Percentiles rank a stretch among this genome's conserved stretches.
Evolutionary conservation across 2,329 filamentous ascomycete species (phyloP).

Genomic region (Epichloe sylvatica): DNA sequence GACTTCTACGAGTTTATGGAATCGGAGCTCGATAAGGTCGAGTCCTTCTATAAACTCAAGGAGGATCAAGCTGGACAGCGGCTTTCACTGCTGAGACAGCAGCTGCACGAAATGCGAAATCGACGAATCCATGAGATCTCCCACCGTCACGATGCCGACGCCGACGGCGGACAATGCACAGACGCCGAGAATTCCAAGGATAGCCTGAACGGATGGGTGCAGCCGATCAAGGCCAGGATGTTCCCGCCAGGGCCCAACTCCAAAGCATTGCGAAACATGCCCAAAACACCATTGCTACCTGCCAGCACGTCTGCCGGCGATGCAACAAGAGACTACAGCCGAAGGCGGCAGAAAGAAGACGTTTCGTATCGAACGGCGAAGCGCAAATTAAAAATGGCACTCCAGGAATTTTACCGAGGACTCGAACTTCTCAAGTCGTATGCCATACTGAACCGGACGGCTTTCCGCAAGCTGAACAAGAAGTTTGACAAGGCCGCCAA

Average conservation of each 20-base stretch:
- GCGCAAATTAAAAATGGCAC: slow-evolving; percentile 74
- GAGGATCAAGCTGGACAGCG: slow-evolving; percentile 71
- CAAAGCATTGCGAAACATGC: slow-evolving; percentile 42
- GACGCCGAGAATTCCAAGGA: slow-evolving; percentile 15
- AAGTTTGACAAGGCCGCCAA: slow-evolving; percentile 92
- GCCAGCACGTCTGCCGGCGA: slow-evolving; percentile 16
- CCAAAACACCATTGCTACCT: slow-evolving; percentile 31
- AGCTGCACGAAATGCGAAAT: slow-evolving; percentile 88
- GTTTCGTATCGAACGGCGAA: slow-evolving; percentile 78
- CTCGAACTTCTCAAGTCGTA: slow-evolving; percentile 89
- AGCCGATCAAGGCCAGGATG: slow-evolving; percentile 39
- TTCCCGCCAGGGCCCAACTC: slow-evolving; percentile 47
- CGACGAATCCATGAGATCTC: slow-evolving; percentile 60
- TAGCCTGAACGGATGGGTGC: slow-evolving; percentile 29
- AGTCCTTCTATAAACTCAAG: slow-evolving; percentile 75
- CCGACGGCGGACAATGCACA: slow-evolving; percentile 10
- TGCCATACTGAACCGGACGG: slow-evolving; percentile 76
- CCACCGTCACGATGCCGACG: slow-evolving; percentile 23
- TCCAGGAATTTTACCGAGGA: slow-evolving; percentile 87
- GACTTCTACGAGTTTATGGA: slow-evolving; percentile 84
- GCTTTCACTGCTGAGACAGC: slow-evolving; percentile 57
- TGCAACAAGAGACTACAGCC: slow-evolving; percentile 34
- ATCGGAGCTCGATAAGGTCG: slow-evolving; percentile 76
- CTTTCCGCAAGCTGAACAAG: slow-evolving; percentile 95
- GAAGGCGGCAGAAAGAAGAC: slow-evolving; percentile 32